Conservation (phyloP, 2,329 filamentous ascomycete species). For the Phaeosphaeria sp. region DNA sequence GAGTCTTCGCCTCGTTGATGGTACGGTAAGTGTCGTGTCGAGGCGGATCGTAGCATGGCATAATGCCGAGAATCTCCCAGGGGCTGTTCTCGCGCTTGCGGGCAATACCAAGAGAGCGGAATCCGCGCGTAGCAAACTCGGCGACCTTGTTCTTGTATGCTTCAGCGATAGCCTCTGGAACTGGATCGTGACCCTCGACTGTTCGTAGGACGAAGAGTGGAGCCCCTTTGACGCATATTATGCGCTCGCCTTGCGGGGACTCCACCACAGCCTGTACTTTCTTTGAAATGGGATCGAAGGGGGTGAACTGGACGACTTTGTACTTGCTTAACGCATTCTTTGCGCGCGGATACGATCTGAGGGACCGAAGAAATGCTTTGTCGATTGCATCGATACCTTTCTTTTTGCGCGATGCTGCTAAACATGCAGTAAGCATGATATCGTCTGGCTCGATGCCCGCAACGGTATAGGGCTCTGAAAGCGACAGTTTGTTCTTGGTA, state of each 20-base stretch:
- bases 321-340: constrained; percentile 83
- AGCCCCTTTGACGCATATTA: constrained; percentile 89
- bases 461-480: constrained; percentile 84
- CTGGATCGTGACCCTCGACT: constrained; percentile 82
- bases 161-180: constrained; percentile 77
- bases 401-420: constrained; percentile 91
- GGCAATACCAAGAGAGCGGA: constrained; percentile 91
- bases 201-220: constrained; percentile 87
- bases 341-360: constrained; percentile 81
- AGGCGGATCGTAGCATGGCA: constrained; percentile 92
- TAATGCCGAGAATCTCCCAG: constrained; percentile 94
- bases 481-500: constrained; percentile 92
- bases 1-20: constrained; percentile 85
- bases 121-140: constrained; percentile 90
- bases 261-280: constrained; percentile 87
- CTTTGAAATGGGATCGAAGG: constrained; percentile 93
- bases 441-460: constrained; percentile 83
- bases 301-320: constrained; percentile 82
- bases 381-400: constrained; percentile 95
- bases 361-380: constrained; percentile 90
- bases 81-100: constrained; percentile 81
- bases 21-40: constrained; percentile 90
- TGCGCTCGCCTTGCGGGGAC: constrained; percentile 81
- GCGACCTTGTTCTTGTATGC: constrained; percentile 93
- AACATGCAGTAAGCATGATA: constrained; percentile 89